Base-by-base conservation (phyloP, 2,329 filamentous ascomycete genomes). In the Arthrobotrys conoides region DNA sequence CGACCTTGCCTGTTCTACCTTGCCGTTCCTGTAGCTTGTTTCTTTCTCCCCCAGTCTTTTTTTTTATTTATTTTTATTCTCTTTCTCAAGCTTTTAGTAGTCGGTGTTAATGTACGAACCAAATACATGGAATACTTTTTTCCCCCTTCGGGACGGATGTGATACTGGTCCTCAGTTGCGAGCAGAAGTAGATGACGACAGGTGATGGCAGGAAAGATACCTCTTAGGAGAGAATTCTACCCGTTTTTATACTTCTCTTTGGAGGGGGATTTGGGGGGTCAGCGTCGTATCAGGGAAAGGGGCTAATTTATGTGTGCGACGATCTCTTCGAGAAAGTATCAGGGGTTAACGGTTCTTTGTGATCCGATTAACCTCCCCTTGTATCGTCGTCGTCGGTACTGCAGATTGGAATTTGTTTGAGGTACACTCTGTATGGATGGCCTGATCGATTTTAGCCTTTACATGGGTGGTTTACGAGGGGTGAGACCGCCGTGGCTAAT, bases 81-180 rank as follows among this genome's bases (percentile, higher is more conserved):
- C 38, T 61, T 48, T 49, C 41, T 53, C 59, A 70, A 76, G 72
- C 72, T 75, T 77, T 71, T 51, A 72, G 75, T 78, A 78, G 75
- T 72, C 55, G 75, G 75, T 78, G 75, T 78, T 78, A 63, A 78
- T 78, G 75, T 78, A 78, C 68, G 68, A 72, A 78, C 64, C 68
- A 78, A 78, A 72, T 72, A 72, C 75, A 72, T 72, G 75, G 75
- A 78, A 78, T 71, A 70, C 46, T 41, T 64, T 67, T 61, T 69
- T 64, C 68, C 44, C 51, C 27, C 24, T 59, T 61, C 12, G 51
- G 51, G 12, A 20, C 3, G 24, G 16, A 59, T 59, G 30, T 59
- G 30, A 59, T n/a, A 30, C 6, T 30, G 27, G 27, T 30, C 27
- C 27, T 30, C 27, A 36, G 9, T 27, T 12, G 20, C 18, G 1